Base-by-base conservation (phyloP, 1,284 basidiomycete genomes). In the Ceratorhiza oryzae-sativae region DNA sequence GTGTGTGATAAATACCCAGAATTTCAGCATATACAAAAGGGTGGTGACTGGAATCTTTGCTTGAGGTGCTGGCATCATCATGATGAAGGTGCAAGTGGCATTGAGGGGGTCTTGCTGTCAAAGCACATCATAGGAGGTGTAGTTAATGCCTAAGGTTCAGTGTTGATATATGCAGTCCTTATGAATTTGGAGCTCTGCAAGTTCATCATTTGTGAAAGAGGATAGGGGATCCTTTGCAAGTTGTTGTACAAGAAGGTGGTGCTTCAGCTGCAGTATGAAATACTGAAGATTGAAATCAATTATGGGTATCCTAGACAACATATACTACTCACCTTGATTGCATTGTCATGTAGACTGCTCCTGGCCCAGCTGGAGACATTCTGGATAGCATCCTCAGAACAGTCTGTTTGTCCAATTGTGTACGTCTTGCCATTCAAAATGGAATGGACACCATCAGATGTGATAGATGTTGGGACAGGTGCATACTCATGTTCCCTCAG, bases 61-160 rank as follows among this genome's bases (percentile, higher is more conserved):
- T 25, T 3, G 34, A 15, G 8, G 30, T n/a, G 1, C 60, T 27
- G 27, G 81, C 78, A 3, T 80, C 63, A 76, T 83, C 79, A 48
- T 82, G 71, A 34, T 77, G 72, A n/a, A 2, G 76, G 78, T 3
- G 6, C 45, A 8, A 48, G 55, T 0, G 79, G 81, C n/a, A 61
- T 82, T 84, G 61, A 85, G 74, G 0, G 75, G 76, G 68, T 85
- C 84, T 15, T 79, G 61, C 0, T 61, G 27, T 27, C 83, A 75
- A 1, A 63, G 12, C 1, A 83, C 71, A 72, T 81, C 71, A 18
- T 81, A 80, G 0, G 77, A 79, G 0, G 76, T 80, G 46, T 77
- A 80, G 32, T 80, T 59, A 27, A 55, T 53, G 9, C 32, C 32
- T 1, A 59, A 25, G 1, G 46, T 46, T 5, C 25, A 3, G 46